Base-by-base conservation (phyloP, 2,329 filamentous ascomycete species). In the Helotiales sp. region DNA sequence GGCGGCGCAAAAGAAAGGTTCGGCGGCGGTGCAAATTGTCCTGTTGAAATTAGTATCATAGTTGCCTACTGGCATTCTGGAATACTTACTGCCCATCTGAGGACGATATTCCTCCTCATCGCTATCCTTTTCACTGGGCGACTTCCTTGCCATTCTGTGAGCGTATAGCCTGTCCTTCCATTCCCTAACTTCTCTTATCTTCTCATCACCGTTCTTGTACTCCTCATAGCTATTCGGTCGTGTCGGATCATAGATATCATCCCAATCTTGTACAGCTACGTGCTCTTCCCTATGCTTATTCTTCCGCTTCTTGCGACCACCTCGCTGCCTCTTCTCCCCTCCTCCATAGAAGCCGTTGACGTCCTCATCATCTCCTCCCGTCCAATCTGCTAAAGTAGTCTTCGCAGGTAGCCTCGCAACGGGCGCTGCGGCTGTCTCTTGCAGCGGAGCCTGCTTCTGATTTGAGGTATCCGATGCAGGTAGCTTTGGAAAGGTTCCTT, bases 241-340 rank as follows among this genome's bases (percentile, higher is more conserved):
- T 10, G 88, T 79, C 0, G 91, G 90, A 68, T 96, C 93, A 71
- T 96, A 97, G 24, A 95, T 83, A 71, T 96, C 91, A 71, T 96
- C 89, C 92, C 92, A 97, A 70, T 96, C 87, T 71, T 85, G 81
- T 29, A 81, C 73, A 47, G 79, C 77, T 5, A 84, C 78, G 63
- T 82, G 80, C 59, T 85, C 81, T 67, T 84, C 82, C 72, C 87
- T 88, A 74, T 89, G 87, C 70, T 87, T 88, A 74, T 89, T 91
- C 74, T 90, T 86, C 38, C 90, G 86, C 40, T 76, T 74, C 67
- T 78, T 78, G 47, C 72, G 72, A 13, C 90, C 89, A 55, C 90
- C 90, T 50, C 90, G 85, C 69, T 89, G 85, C 55, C 86, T 83
- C 74, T 90, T 89, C 68, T 44, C 78, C 66, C 62, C 65, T n/a